These are phyloP conservation scores for Flaveria sonorensis DNA, from an alignment of 129 eudicot genomes.

Conservation along the genomic window DNA sequence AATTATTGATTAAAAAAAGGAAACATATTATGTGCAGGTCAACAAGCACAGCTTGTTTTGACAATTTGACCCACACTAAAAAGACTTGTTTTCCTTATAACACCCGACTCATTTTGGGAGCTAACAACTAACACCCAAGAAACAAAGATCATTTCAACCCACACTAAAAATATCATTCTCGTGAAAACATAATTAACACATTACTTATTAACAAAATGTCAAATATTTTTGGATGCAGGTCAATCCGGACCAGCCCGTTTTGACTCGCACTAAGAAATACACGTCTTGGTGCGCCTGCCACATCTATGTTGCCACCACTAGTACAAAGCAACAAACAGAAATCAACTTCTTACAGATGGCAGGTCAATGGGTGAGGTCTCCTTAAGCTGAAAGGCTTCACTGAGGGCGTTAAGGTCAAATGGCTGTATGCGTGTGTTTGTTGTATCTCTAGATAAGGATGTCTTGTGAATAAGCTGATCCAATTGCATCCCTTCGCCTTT, in stretches of 20 bases:
- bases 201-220: not conserved
- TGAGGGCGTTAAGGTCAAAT: constrained; percentile 52
- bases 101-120: not conserved
- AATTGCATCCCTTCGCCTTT: constrained; percentile 80
- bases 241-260: not conserved
- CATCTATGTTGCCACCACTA: not conserved
- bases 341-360: constrained; percentile 47
- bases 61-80: not conserved
- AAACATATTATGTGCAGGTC: not conserved
- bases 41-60: not conserved
- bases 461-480: constrained; percentile 55
- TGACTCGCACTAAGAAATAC: not conserved
- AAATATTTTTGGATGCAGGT: not conserved
- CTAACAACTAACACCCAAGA: constrained; percentile 8
- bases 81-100: not conserved
- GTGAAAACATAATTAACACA: not conserved
- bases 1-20: not conserved
- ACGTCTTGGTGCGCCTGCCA: not conserved
- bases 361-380: constrained; percentile 55
- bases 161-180: not conserved
- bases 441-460: constrained; percentile 29
- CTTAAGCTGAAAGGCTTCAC: constrained; percentile 61
- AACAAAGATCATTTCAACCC: not conserved
- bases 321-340: not conserved
- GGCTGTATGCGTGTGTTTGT: constrained; percentile 44